These are phyloP conservation scores for Talaromyces pinophilus DNA, from an alignment of 2,329 filamentous ascomycete species.

Conservation along the genomic window DNA sequence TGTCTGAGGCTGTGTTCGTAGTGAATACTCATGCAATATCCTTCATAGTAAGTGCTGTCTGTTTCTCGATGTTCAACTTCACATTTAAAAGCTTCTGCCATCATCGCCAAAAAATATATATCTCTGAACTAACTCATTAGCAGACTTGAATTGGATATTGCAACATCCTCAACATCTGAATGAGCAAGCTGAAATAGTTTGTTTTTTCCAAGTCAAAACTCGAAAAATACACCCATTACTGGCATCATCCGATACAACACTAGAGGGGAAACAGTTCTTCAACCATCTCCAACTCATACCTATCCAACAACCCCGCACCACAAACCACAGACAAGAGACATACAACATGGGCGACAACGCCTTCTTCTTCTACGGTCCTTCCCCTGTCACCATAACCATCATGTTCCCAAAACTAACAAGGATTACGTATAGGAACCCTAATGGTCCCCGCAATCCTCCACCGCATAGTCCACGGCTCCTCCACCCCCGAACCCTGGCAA, in stretches of 20 bases:
- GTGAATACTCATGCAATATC: background rate
- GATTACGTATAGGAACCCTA: slow-evolving; percentile 51
- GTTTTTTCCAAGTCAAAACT: too few relatives aligned
- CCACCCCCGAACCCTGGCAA: slow-evolving; percentile 54
- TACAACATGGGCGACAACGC: slow-evolving; percentile 52
- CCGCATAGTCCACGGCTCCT: slow-evolving; percentile 72
- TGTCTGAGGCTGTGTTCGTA: background rate
- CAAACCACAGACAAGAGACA: background rate
- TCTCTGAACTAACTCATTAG: background rate
- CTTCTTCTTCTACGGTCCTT: slow-evolving; percentile 65
- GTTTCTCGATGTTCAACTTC: too few relatives aligned
- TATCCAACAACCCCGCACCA: slow-evolving; percentile 10
- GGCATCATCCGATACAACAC: too few relatives aligned
- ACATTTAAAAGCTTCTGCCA: background rate
- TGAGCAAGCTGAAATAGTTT: background rate
- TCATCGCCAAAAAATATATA: background rate
- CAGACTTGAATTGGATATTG: background rate
- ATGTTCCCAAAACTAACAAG: too few relatives aligned
- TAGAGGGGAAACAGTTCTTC: too few relatives aligned
- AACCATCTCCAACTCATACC: too few relatives aligned
- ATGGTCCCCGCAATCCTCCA: slow-evolving; percentile 89
- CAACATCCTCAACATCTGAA: background rate
- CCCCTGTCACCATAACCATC: too few relatives aligned
- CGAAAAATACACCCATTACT: too few relatives aligned
- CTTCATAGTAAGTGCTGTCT: background rate